Conservation (phyloP, 179 eudicot species). For the Silene noctiflora region DNA sequence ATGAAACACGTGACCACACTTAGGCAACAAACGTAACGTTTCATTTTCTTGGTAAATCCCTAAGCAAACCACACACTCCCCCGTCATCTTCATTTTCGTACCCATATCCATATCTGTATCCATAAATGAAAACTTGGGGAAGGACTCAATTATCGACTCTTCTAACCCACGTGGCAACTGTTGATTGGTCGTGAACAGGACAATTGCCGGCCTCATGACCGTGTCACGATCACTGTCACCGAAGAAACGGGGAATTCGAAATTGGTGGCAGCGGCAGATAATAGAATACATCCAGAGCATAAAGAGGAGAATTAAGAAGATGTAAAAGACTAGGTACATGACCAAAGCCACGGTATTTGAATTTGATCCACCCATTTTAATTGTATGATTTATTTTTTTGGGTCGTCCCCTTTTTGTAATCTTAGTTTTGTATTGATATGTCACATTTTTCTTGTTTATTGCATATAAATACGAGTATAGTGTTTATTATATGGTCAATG, state of each 20-base stretch:
- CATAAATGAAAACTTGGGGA: slow-evolving; percentile 10
- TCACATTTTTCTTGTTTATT: slow-evolving; percentile 1
- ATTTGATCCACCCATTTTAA: slow-evolving; percentile 2
- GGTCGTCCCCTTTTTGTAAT: background rate
- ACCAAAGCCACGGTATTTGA: slow-evolving; percentile 8
- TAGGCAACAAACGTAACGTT: slow-evolving; percentile 46
- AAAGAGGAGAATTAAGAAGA: slow-evolving; percentile 16
- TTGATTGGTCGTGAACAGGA: background rate
- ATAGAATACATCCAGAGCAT: slow-evolving; percentile 22
- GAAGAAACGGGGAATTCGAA: too few species aligned
- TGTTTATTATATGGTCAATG: background rate
- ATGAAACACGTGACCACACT: slow-evolving; percentile 74
- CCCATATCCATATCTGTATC: background rate
- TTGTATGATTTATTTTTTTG: background rate
- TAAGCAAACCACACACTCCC: slow-evolving; percentile 64
- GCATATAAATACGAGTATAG: background rate
- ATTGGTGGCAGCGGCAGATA: slow-evolving; percentile 10
- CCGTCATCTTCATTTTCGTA: slow-evolving; percentile 12
- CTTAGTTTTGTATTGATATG: background rate
- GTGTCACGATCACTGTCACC: too few species aligned
- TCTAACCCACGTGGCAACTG: slow-evolving; percentile 15
- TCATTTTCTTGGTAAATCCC: slow-evolving; percentile 56
- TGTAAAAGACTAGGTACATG: slow-evolving; percentile 24
- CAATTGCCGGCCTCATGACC: slow-evolving; percentile 13
- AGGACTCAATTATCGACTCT: slow-evolving; percentile 8